Percentiles rank a stretch among this genome's conserved stretches.
phyloP scores from a whole-genome alignment of 495 filamentous ascomycete species.

The Immersiella caudata region DNA sequence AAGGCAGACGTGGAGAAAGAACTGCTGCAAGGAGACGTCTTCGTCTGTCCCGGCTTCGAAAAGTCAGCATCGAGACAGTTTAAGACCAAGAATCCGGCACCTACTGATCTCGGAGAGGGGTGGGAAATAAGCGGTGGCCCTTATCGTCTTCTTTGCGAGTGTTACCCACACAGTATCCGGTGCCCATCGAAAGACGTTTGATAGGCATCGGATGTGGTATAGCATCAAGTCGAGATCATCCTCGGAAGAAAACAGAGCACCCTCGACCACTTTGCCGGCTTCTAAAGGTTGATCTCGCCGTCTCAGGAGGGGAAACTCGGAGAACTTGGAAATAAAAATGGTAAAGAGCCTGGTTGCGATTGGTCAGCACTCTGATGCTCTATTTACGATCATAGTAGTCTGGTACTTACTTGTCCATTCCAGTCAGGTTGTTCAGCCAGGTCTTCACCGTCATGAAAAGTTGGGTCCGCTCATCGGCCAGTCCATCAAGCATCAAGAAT shows the following conservation, averaged over 20 bases:
- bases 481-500: constrained; percentile 78
- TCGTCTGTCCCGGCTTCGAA: constrained; percentile 47
- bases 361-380: constrained; percentile 12
- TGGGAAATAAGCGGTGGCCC: constrained; percentile 39
- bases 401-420: constrained; percentile 60
- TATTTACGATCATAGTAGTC: too few relatives aligned
- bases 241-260: constrained; percentile 39
- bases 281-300: constrained; percentile 28
- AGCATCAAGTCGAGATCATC: constrained; percentile 75
- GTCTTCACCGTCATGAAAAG: constrained; percentile 72
- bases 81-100: constrained; percentile 19
- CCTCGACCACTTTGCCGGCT: background rate
- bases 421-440: constrained; percentile 79
- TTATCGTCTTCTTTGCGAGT: constrained; percentile 53
- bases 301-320: constrained; percentile 56
- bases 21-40: constrained; percentile 60
- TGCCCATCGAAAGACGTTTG: constrained; percentile 67
- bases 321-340: constrained; percentile 59
- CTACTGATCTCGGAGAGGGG: constrained; percentile 50
- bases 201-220: constrained; percentile 77
- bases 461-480: constrained; percentile 72
- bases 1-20: constrained; percentile 62
- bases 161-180: constrained; percentile 64
- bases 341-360: constrained; percentile 51
- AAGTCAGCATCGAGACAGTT: constrained; percentile 25